A percentile compares a stretch with the other conserved stretches of the same genome.
phyloP scores from a whole-genome alignment of 129 eudicot genomes.

The Chrysanthemum makinoi region DNA sequence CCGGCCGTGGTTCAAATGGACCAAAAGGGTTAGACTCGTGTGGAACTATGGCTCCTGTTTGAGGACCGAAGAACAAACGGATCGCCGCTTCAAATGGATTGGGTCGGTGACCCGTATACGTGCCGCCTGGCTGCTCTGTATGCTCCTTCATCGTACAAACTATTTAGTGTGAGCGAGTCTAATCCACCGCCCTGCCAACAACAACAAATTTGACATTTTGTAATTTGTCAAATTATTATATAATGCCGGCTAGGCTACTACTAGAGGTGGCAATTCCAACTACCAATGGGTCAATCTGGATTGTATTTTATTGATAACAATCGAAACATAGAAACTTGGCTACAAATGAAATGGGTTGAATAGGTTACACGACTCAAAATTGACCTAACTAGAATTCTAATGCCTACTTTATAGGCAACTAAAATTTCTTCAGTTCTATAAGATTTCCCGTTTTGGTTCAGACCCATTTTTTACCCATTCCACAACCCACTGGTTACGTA shows the following conservation, averaged over 20 bases:
- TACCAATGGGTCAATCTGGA: too few relatives aligned
- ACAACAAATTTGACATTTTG: background rate
- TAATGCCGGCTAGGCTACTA: too few relatives aligned
- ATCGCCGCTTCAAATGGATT: constrained; percentile 81
- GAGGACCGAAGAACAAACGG: constrained; percentile 66
- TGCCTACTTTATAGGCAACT: too few relatives aligned
- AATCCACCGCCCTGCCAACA: constrained; percentile 84
- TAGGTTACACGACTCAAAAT: too few relatives aligned
- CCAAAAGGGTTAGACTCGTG: constrained; percentile 64
- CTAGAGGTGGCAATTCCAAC: too few relatives aligned
- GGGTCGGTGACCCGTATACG: constrained; percentile 76
- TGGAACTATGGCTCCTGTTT: constrained; percentile 43
- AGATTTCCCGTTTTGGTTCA: background rate
- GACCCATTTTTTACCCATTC: background rate
- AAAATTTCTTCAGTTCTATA: background rate
- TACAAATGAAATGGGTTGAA: too few relatives aligned
- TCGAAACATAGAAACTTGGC: too few relatives aligned
- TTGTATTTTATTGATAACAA: too few relatives aligned
- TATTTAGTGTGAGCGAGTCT: constrained; percentile 79
- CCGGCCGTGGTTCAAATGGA: constrained; percentile 56
- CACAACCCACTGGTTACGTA: background rate
- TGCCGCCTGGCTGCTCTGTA: constrained; percentile 83
- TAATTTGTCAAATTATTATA: too few relatives aligned
- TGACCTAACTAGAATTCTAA: too few relatives aligned
- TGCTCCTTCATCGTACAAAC: constrained; percentile 91